phyloP scores from a whole-genome alignment of 75 land plant genomes.

The Gnetum montanum region DNA sequence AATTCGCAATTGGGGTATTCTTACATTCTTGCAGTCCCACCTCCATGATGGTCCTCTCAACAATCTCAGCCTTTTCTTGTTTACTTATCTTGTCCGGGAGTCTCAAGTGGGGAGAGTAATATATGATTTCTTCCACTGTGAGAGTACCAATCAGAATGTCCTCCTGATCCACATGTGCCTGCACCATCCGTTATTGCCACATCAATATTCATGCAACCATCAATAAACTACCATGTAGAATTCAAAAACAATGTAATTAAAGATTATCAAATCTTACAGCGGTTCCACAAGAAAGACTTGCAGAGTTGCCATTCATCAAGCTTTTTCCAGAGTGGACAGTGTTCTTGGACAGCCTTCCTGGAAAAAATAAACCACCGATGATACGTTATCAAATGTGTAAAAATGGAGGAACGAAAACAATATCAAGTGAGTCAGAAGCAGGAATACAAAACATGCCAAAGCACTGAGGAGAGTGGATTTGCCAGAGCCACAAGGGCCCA shows the following conservation, averaged over 20 bases:
- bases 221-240: not conserved
- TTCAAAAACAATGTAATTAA: not conserved
- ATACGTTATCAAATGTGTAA: no score
- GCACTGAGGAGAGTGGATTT: conserved; percentile 26
- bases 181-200: not conserved
- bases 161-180: conserved; percentile 88
- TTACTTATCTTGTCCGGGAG: conserved; percentile 27
- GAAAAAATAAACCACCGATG: no score
- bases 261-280: conserved; percentile 27
- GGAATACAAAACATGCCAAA: conserved; percentile 30
- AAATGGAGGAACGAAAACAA: no score
- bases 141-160: conserved; percentile 61
- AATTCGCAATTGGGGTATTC: conserved; percentile 25
- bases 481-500: conserved; percentile 34
- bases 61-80: conserved; percentile 21
- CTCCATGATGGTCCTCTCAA: conserved; percentile 24
- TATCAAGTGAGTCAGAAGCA: no score
- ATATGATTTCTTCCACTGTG: conserved; percentile 68
- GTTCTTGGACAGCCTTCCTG: conserved; percentile 63
- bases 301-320: conserved; percentile 62
- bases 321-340: conserved; percentile 43
- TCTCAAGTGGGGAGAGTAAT: conserved; percentile 67
- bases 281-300: conserved; percentile 41
- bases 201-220: not conserved
- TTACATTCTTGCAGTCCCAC: conserved; percentile 38